Base-by-base conservation (phyloP, 805 yeast species). In the Diddensiella transvaalensis region DNA sequence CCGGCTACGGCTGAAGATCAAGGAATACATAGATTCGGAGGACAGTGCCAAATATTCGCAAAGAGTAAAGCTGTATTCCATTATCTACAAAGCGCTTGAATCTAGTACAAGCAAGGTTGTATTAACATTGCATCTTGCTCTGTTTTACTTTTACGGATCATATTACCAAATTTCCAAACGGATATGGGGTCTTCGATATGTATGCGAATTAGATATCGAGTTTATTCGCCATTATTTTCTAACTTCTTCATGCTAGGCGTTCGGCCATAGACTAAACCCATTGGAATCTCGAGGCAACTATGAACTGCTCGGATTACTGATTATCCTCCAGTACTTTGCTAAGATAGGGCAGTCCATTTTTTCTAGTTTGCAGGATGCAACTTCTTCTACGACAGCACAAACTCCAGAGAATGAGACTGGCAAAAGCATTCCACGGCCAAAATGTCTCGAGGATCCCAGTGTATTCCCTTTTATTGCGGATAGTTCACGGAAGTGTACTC, bases 121-220 rank as follows among this genome's bases (percentile, higher is more conserved):
- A 3, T 67, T 80, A 62, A 85, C 85, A 57, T 49, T 86, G 13
- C 95, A 91, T 63, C 66, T 89, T 44, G 91, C 96, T 0, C 32
- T 86, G 0, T 91, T 91, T 63, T 91, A 91, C 65, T 79, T 90
- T 60, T 75, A 74, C 39, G 98, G 97, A 2, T 76, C 82, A 23
- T 93, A 84, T 64, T 90, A 90, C 66, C 82, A 85, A 44, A 55
- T 89, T 3, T 77, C 86, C 1, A 89, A 88, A 58, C 71, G 98
- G 33, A 15, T 88, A 0, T 80, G 83, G 63, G 96, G 96, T 0
- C 62, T 91, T 62, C 69, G 96, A 33, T 91, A 91, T 62, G 90
- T 79, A 36, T 15, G 60, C 32, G n/a, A n/a, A n/a, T n/a, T n/a
- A 21, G 10, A 4, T 40, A 8, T n/a, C 15, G 19, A 21, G 6